These are phyloP conservation scores for Tuctoria greenei DNA, from an alignment of 176 grass and related monocot species.

Conservation along the genomic window DNA sequence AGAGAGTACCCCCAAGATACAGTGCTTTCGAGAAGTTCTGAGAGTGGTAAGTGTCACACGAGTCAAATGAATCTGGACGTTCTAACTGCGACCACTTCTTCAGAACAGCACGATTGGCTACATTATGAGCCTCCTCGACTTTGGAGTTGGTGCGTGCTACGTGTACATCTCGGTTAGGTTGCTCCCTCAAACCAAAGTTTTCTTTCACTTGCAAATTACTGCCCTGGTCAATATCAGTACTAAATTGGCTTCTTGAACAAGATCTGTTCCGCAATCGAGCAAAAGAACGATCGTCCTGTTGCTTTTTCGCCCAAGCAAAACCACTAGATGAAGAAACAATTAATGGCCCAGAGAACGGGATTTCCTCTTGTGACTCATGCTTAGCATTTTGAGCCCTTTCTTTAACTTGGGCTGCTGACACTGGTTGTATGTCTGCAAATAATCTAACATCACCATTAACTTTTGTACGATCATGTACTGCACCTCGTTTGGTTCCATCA, in stretches of 20 bases:
- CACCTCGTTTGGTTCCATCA: slow-evolving; percentile 44
- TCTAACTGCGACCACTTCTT: slow-evolving; percentile 87
- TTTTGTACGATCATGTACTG: slow-evolving; percentile 41
- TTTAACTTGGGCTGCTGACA: slow-evolving; percentile 41
- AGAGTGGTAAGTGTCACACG: slow-evolving; percentile 50
- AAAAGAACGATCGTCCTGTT: slow-evolving; percentile 46
- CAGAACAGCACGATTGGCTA: slow-evolving; percentile 53
- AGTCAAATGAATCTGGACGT: slow-evolving; percentile 79
- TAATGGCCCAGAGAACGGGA: slow-evolving; percentile 74
- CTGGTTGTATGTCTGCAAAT: slow-evolving; percentile 51
- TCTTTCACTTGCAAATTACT: slow-evolving; percentile 39
- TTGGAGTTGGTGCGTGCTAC: slow-evolving; percentile 25
- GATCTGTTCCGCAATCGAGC: slow-evolving; percentile 48
- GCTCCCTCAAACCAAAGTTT: slow-evolving; percentile 40
- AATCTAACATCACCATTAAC: slow-evolving; percentile 54
- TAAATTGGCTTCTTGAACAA: slow-evolving; percentile 53
- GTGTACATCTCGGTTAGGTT: slow-evolving; percentile 39
- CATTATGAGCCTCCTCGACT: slow-evolving; percentile 39
- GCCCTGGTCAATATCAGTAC: slow-evolving; percentile 27
- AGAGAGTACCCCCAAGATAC: slow-evolving; percentile 48
- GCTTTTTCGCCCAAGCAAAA: slow-evolving; percentile 83
- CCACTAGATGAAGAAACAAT: slow-evolving; percentile 70
- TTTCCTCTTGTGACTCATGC: slow-evolving; percentile 54
- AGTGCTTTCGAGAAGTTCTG: slow-evolving; percentile 58
- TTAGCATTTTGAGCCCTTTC: slow-evolving; percentile 40